Evolutionary conservation across 345 rosid species (phyloP).

Genomic region (Acer campestre): DNA sequence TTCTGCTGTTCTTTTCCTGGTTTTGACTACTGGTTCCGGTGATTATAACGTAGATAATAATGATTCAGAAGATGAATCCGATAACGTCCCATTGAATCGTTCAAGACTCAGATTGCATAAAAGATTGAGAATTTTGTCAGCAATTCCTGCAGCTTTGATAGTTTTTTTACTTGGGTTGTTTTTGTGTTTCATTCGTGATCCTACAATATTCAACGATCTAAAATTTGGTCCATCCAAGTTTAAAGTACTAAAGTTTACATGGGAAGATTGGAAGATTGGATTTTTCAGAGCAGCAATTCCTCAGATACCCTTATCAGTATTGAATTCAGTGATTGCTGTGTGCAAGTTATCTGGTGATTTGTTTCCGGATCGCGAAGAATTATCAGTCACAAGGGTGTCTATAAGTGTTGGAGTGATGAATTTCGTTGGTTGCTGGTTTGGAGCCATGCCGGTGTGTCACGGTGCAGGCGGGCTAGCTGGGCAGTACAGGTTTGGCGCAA

Average conservation of each 20-base stretch:
- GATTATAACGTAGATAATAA: constrained; percentile 17
- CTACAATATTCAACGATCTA: constrained; percentile 49
- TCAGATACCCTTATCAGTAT: constrained; percentile 75
- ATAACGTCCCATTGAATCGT: neutral
- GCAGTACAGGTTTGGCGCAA: constrained; percentile 82
- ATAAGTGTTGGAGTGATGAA: constrained; percentile 81
- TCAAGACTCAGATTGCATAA: constrained; percentile 22
- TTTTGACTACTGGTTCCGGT: constrained; percentile 72
- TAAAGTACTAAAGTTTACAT: constrained; percentile 50
- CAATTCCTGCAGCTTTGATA: constrained; percentile 71
- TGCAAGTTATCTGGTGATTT: constrained; percentile 77
- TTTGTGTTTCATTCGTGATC: constrained; percentile 68
- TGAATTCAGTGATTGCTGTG: constrained; percentile 86
- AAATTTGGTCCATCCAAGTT: constrained; percentile 72
- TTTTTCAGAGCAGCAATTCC: constrained; percentile 83
- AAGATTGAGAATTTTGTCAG: constrained; percentile 53
- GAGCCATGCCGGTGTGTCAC: constrained; percentile 95
- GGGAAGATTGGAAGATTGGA: constrained; percentile 92
- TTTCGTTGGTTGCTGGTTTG: constrained; percentile 86
- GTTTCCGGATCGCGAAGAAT: constrained; percentile 65
- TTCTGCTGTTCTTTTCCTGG: constrained; percentile 54
- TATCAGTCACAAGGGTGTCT: constrained; percentile 72
- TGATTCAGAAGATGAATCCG: constrained; percentile 2
- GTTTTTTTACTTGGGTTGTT: constrained; percentile 66
- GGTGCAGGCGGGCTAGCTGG: constrained; percentile 94